Conservation (phyloP, 108 stramenopile species). For the Skeletonema marinoi region DNA sequence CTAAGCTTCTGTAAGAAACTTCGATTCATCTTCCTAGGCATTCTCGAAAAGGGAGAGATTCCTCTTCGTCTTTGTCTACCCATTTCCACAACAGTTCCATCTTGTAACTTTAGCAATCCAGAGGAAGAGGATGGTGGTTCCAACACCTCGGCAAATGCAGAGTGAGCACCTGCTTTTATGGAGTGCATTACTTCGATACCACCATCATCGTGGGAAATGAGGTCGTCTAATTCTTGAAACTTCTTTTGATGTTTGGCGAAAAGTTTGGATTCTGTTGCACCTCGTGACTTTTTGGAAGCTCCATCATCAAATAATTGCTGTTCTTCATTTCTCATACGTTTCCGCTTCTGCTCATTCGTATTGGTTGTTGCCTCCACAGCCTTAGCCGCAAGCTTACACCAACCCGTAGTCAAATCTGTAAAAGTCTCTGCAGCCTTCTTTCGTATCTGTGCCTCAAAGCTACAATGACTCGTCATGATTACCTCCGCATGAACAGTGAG, state of each 20-base stretch:
- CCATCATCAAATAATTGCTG: not conserved
- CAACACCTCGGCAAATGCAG: slow-evolving; percentile 34
- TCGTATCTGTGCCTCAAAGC: slow-evolving; percentile 67
- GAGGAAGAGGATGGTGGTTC: not conserved
- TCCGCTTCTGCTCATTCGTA: slow-evolving; percentile 60
- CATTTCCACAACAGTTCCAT: not conserved
- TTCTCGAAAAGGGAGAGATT: not conserved
- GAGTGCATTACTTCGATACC: slow-evolving; percentile 43
- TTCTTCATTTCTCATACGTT: slow-evolving; percentile 12
- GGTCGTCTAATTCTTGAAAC: slow-evolving; percentile 39
- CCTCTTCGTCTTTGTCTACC: not conserved
- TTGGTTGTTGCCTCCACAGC: slow-evolving; percentile 46
- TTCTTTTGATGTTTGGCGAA: slow-evolving; percentile 30
- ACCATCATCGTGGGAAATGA: slow-evolving; percentile 32
- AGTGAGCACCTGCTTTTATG: slow-evolving; percentile 7
- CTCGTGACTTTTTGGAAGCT: not conserved
- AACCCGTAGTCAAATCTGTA: slow-evolving; percentile 58
- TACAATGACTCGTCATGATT: slow-evolving; percentile 58
- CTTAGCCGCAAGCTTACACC: slow-evolving; percentile 68
- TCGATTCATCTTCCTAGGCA: not conserved
- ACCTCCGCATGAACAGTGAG: slow-evolving; percentile 56
- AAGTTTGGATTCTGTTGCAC: slow-evolving; percentile 1
- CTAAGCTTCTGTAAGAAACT: not conserved
- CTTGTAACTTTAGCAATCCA: not conserved
- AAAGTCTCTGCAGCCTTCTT: slow-evolving; percentile 65